These are phyloP conservation scores for Phialocephala subalpina DNA, from an alignment of 2,329 filamentous ascomycete genomes.

Conservation along the genomic window DNA sequence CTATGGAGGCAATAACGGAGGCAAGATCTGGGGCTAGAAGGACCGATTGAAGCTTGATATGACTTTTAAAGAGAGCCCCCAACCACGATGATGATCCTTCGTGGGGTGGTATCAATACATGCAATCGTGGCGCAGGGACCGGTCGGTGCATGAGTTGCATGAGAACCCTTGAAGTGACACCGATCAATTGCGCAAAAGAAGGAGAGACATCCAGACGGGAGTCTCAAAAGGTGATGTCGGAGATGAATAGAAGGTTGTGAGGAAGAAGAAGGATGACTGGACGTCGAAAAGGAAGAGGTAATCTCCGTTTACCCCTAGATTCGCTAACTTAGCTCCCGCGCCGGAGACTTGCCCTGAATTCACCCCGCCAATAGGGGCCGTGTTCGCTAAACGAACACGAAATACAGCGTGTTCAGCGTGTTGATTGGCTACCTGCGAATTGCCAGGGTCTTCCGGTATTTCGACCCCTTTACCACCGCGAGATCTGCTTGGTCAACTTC, in stretches of 20 bases:
- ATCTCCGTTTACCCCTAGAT: conserved; percentile 8
- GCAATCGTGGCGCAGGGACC: background rate
- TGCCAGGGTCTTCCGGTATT: background rate
- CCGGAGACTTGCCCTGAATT: background rate
- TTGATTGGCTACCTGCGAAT: background rate
- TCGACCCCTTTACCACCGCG: background rate
- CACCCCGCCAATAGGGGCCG: background rate
- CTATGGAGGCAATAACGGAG: background rate
- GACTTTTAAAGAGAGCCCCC: background rate
- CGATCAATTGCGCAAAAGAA: background rate
- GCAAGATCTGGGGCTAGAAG: background rate
- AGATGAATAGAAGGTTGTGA: background rate
- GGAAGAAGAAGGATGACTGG: background rate
- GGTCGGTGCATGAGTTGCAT: background rate
- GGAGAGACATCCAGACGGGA: background rate
- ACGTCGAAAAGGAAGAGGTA: background rate
- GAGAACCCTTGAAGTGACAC: background rate
- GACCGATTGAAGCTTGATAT: conserved; percentile 4
- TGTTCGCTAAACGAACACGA: background rate
- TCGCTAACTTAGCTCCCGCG: conserved; percentile 9
- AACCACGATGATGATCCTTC: background rate
- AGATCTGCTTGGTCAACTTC: background rate
- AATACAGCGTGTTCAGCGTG: background rate
- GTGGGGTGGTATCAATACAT: background rate
- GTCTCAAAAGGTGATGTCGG: conserved; percentile 2